Base-by-base conservation (phyloP, 208 protist species). In the Trypanosoma rangeli region DNA sequence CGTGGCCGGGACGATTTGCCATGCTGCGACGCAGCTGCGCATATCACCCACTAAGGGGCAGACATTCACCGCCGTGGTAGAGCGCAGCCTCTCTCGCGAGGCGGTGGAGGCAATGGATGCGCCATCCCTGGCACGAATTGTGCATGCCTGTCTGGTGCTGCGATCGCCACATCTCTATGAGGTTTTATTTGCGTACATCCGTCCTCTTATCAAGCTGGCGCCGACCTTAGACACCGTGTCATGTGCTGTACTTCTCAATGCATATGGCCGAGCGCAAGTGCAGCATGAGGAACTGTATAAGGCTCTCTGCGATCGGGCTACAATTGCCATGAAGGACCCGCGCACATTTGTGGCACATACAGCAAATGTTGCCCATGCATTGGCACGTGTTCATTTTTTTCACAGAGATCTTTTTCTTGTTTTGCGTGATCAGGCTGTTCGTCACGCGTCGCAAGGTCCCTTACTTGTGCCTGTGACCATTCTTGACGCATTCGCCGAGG, bases 241-340 rank as follows among this genome's bases (percentile, higher is more conserved):
- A 9, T 79, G 76, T 29, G 92, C 92, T n/a, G 85, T 94, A 42
- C 64, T 97, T 16, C 70, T 97, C 69, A 97, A 94, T 65, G 92
- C 92, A 16, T 97, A 94, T 64, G 92, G 92, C 29, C 81, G 92
- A n/a, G 85, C 92, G 20, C 87, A 80, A 16, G 83, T 94, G 31
- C 83, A 87, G 64, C 92, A 97, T 70, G 58, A 74, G 3, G 72
- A 79, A 33, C 78, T 97, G 15, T 97, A 93, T 74, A 52, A 80
- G 57, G 82, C 78, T 42, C 64, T 97, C 28, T 93, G 87, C 60
- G 84, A 92, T 61, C 68, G 65, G 31, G 89, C 79, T 15, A 79
- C 84, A 28, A 66, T 57, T 39, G 70, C 64, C 44, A 74, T 97
- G 64, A 82, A 81, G 72, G 89, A 94, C 70, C 78, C 80, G 48